Evolutionary conservation across 768 basidiomycete genomes (phyloP).

Genomic region (button mushroom (Agaricus bisporus)): DNA sequence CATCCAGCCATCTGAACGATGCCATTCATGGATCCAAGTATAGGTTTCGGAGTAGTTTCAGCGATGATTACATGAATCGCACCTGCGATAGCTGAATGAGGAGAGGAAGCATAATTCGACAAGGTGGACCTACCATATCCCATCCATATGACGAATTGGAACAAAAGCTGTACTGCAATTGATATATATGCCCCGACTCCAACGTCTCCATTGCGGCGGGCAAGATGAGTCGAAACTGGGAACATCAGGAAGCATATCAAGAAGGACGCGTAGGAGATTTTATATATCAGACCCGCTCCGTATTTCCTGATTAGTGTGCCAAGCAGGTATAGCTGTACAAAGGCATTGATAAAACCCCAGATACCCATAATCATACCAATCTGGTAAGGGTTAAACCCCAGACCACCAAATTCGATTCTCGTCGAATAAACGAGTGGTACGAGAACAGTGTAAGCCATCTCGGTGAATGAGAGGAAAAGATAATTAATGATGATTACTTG

Average conservation of each 20-base stretch:
- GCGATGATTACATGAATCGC: conserved; percentile 38
- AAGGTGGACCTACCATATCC: conserved; percentile 27
- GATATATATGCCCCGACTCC: conserved; percentile 22
- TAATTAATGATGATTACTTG: conserved; percentile 26
- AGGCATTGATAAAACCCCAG: conserved; percentile 41
- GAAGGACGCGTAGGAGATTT: conserved; percentile 24
- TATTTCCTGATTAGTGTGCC: conserved; percentile 43
- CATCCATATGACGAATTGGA: conserved; percentile 21
- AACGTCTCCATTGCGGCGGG: conserved; percentile 25
- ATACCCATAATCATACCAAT: conserved; percentile 55
- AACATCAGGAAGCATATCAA: conserved; percentile 23
- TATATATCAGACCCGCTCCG: conserved; percentile 48
- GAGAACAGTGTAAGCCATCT: conserved; percentile 31
- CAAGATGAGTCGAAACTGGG: conserved; percentile 29
- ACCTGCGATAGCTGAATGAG: conserved; percentile 26
- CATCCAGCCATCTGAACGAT: conserved; percentile 49
- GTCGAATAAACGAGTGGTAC: conserved; percentile 48
- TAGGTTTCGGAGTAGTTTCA: conserved; percentile 30
- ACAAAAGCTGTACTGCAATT: conserved; percentile 27
- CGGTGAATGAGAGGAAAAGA: conserved; percentile 29
- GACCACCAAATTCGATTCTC: conserved; percentile 53
- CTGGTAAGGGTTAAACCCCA: conserved; percentile 53
- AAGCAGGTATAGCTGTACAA: conserved; percentile 47
- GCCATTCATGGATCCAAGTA: conserved; percentile 50
- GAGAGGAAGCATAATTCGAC: not conserved